phyloP scores from a whole-genome alignment of 495 filamentous ascomycete species.

The Penicillium cataractarum region DNA sequence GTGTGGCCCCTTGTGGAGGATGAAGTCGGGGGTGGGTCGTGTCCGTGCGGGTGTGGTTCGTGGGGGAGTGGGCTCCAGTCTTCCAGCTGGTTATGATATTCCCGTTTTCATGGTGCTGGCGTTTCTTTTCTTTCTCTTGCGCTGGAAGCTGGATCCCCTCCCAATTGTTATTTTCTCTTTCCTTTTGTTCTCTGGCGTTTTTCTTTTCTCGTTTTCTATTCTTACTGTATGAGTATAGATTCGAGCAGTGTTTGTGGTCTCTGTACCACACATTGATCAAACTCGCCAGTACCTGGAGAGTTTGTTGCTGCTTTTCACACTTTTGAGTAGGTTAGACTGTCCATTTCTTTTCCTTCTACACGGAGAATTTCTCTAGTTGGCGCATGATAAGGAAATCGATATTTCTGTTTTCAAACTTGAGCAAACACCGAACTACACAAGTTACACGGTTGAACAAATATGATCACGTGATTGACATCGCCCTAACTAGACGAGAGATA shows the following conservation, averaged over 20 bases:
- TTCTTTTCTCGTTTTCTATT: background rate
- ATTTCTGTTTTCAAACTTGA: background rate
- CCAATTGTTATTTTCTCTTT: background rate
- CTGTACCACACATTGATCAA: background rate
- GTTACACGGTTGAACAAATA: too few relatives aligned
- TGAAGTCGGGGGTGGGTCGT: background rate
- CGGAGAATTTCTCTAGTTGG: background rate
- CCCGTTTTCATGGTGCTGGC: slow-evolving; percentile 5
- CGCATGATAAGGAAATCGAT: background rate
- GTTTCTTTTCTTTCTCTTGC: background rate
- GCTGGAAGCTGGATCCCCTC: background rate
- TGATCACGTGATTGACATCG: too few relatives aligned
- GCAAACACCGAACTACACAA: too few relatives aligned
- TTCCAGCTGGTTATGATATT: background rate
- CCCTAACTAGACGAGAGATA: too few relatives aligned
- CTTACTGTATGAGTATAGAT: background rate
- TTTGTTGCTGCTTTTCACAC: background rate
- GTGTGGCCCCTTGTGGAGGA: slow-evolving; percentile 27
- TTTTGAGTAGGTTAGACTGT: background rate
- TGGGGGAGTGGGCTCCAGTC: background rate
- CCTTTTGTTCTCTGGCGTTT: background rate
- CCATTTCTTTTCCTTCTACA: background rate
- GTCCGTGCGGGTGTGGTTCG: background rate
- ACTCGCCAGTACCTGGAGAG: background rate
- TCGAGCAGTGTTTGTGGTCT: background rate